Evolutionary conservation across 2,329 filamentous ascomycete species (phyloP), one percentile per base, ranked within the genome.

Genomic region (Calycina herbarum): DNA sequence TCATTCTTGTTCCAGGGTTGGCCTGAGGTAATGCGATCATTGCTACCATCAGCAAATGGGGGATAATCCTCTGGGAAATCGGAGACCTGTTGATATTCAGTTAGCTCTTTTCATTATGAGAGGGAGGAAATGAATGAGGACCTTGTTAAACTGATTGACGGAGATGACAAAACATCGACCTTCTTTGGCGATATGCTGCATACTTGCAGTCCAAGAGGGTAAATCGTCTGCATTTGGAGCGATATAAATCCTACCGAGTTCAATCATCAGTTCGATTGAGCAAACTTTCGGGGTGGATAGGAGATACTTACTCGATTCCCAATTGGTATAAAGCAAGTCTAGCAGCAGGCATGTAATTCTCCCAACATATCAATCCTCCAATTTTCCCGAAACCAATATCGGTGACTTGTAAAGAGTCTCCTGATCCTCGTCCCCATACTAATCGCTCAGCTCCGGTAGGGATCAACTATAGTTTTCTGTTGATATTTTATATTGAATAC

Each of bases 111-210:
- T 13, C n/a, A 24, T 13, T 13, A 8, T 5, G 20, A 54, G 10
- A 24, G 1, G 20, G 24, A 27, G 5, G 20, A 24, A 13, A 24
- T 2, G n/a, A 24, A 27, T 11, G 6, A 48, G 4, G 33, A 79
- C 77, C 61, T 72, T 79, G 68, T 76, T 78, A 67, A 79, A 75
- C 33, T 78, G 76, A 64, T 81, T 81, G 45, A 78, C 77, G 0
- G 77, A 78, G 5, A 80, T 76, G 2, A 81, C 78, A 64, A 80
- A 81, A 66, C 78, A 80, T 38, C 79, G 75, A 11, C 79, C 79
- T 65, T 81, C 79, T 66, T 81, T 81, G n/a, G 79, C 79, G 31
- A 81, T 79, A 64, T 81, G 79, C 63, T 79, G 78, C 78, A 79
- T 79, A 2, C 78, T 77, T 8, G 78, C 78, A 13, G 73, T 74